phyloP scores from a whole-genome alignment of 257 asterid genomes.

The Plectranthus barbatus region DNA sequence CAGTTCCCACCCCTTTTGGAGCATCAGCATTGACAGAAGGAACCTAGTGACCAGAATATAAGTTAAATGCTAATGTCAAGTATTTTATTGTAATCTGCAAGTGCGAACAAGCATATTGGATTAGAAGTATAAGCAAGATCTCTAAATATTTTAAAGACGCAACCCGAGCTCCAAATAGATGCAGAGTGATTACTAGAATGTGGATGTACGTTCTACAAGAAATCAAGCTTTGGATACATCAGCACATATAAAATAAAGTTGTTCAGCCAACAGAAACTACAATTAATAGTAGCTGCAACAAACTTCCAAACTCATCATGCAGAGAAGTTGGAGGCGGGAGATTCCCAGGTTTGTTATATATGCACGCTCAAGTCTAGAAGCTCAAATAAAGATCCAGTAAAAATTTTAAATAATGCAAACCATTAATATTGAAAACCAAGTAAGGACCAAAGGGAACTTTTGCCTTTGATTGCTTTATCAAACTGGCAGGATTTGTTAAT shows the following conservation, averaged over 20 bases:
- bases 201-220: background rate
- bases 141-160: background rate
- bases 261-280: background rate
- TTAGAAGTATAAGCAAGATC: background rate
- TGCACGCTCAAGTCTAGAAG: background rate
- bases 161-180: conserved; percentile 1
- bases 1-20: conserved; percentile 22
- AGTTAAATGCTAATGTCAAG: conserved; percentile 8
- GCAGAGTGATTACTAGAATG: background rate
- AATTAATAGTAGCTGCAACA: background rate
- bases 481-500: conserved; percentile 34
- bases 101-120: background rate
- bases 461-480: conserved; percentile 58
- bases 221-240: background rate
- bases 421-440: conserved; percentile 8
- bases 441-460: conserved; percentile 12
- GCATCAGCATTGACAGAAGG: conserved; percentile 36
- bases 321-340: background rate
- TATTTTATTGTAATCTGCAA: background rate
- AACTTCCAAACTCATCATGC: background rate
- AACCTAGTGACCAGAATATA: conserved; percentile 37
- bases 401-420: background rate
- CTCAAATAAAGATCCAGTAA: background rate
- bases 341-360: background rate
- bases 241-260: background rate